Evolutionary conservation across 2,329 filamentous ascomycete species (phyloP), one percentile per base, ranked within the genome.

Genomic region (Alternaria conjuncta): DNA sequence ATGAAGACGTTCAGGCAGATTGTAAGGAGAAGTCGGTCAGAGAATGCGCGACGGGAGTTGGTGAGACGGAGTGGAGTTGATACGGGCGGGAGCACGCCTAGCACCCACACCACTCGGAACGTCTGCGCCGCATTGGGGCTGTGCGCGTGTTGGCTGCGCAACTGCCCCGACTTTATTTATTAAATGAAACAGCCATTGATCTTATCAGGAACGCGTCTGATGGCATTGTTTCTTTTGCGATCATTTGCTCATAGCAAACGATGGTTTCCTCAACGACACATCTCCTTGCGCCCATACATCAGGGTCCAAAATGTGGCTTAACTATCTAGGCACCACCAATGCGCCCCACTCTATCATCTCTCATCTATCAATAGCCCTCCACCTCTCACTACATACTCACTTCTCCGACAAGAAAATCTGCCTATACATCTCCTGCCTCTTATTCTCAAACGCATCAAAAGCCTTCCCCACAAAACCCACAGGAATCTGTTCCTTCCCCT

Each of bases 401-500:
- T 21, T 13, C 46, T 44, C 44, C n/a, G 45, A 46, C 51, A 63
- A 21, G 15, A 70, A 68, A n/a, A 71, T 30, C 18, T 65, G 56
- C 13, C 73, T 68, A 41, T 75, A 79, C 50, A 69, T 64, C 44
- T 82, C 79, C 76, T 87, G 84, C 43, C 85, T 77, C 65, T 82
- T 80, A 20, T 78, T 66, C 73, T 87, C 86, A 66, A 85, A 86
- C 2, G 75, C 75, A 41, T 84, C 75, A 56, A 83, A 84, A 0
- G 76, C 70, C 11, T 73, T 71, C 62, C 78, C 78, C 3, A 81
- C 79, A 55, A 79, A 80, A 3, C 85, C 84, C 12, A 88, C 82
- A 0, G 82, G 78, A 60, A 88, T 83, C 72, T 87, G 84, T 54
- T 87, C 85, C 49, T 85, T 81, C 3, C 84, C 84, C 3, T 78